Evolutionary conservation across 1,139 yeast genomes (phyloP).

Genomic region (Sugiyamaella castrensis): DNA sequence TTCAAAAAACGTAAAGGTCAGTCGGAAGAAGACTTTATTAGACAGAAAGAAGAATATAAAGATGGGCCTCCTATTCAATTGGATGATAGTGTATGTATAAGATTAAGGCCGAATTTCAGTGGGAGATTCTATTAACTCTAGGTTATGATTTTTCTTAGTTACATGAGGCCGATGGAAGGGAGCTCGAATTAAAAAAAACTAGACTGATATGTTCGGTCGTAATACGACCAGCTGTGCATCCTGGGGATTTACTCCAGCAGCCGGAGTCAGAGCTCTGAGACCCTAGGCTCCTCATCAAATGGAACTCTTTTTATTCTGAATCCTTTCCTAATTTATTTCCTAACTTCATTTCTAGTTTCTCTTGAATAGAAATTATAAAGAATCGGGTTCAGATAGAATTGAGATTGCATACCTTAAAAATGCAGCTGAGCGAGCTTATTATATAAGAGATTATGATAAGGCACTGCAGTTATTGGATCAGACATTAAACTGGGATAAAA

Average conservation of each 20-base stretch:
- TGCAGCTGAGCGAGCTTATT: conserved; percentile 39
- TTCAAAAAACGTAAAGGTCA: conserved; percentile 32
- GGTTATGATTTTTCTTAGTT: no score
- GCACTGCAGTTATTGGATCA: conserved; percentile 30
- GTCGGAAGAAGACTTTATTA: conserved; percentile 33
- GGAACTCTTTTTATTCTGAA: background rate
- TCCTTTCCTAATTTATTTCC: background rate
- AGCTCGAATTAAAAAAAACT: no score
- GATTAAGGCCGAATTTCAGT: background rate
- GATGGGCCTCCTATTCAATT: conserved; percentile 34
- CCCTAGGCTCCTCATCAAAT: background rate
- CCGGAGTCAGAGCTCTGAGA: background rate
- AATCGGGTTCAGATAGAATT: conserved; percentile 23
- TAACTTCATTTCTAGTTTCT: conserved; percentile 20
- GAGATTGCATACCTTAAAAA: conserved; percentile 33
- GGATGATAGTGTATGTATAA: conserved; percentile 13
- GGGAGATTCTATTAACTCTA: no score
- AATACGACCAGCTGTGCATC: no score
- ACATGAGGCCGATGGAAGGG: no score
- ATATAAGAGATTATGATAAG: conserved; percentile 28
- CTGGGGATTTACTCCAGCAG: no score
- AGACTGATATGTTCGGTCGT: no score
- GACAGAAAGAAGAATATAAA: conserved; percentile 29
- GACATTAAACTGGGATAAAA: conserved; percentile 20
- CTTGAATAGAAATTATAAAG: conserved; percentile 19